These are phyloP conservation scores for Podila verticillata DNA, from an alignment of 192 early-diverging fungal genomes.

Conservation along the genomic window DNA sequence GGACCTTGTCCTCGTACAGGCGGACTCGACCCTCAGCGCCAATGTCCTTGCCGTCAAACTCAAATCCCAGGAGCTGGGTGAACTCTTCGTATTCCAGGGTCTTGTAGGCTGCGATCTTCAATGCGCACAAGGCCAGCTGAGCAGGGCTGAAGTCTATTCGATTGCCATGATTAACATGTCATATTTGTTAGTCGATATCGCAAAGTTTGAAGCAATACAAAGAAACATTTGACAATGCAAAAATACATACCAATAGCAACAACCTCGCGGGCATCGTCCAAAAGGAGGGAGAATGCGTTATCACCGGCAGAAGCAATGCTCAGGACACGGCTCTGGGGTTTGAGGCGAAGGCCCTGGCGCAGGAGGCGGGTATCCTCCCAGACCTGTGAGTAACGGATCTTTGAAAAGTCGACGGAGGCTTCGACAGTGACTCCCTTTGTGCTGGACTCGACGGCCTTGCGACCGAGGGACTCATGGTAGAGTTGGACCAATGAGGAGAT, in stretches of 20 bases:
- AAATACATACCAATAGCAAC: slow-evolving; percentile 38
- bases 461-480: slow-evolving; percentile 36
- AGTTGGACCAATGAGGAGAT: slow-evolving; percentile 37
- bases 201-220: background rate
- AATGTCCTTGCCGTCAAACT: slow-evolving; percentile 32
- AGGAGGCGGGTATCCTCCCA: slow-evolving; percentile 51
- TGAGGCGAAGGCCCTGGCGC: slow-evolving; percentile 36
- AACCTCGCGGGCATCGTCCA: slow-evolving; percentile 42
- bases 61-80: slow-evolving; percentile 46
- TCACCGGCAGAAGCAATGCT: slow-evolving; percentile 52
- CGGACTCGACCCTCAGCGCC: slow-evolving; percentile 31
- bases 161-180: background rate
- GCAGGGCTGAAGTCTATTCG: slow-evolving; percentile 42
- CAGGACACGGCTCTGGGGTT: slow-evolving; percentile 45
- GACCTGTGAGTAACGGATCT: slow-evolving; percentile 50
- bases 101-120: slow-evolving; percentile 50
- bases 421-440: slow-evolving; percentile 34
- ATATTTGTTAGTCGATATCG: background rate
- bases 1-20: slow-evolving; percentile 42
- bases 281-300: slow-evolving; percentile 40
- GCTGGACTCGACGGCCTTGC: slow-evolving; percentile 38
- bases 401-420: slow-evolving; percentile 45
- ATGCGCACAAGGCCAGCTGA: slow-evolving; percentile 39
- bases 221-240: background rate
- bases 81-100: slow-evolving; percentile 35